Evolutionary conservation across 140 eudicot genomes (phyloP).

Genomic region (Anethum foeniculum): DNA sequence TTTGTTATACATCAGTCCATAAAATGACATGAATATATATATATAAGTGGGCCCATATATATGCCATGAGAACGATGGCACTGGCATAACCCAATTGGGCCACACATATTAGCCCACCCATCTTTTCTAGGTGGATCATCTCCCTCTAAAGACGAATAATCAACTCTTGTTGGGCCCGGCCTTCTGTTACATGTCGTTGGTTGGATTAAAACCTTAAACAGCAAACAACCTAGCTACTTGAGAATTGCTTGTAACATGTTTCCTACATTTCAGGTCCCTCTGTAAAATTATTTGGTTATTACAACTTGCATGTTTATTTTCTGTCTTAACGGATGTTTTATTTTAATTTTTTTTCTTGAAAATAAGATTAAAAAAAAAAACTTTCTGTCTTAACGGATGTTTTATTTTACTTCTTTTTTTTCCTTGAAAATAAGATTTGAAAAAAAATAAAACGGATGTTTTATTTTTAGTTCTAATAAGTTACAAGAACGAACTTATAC

Average conservation of each 20-base stretch:
- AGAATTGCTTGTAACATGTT: not conserved
- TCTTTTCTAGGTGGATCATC: not conserved
- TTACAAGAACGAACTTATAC: no score
- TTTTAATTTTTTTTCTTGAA: no score
- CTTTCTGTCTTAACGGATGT: no score
- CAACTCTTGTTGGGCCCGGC: not conserved
- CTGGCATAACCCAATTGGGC: not conserved
- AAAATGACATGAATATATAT: not conserved
- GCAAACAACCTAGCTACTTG: not conserved
- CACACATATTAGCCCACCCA: not conserved
- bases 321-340: not conserved
- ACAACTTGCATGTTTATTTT: not conserved
- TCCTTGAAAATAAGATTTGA: no score
- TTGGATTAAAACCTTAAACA: constrained; percentile 2
- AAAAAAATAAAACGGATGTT: no score
- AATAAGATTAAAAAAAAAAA: no score
- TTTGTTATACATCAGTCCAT: not conserved
- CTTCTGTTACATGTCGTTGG: constrained; percentile 5
- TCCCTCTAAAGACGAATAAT: not conserved
- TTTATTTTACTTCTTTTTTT: no score
- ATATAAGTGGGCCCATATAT: not conserved
- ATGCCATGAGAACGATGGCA: not conserved
- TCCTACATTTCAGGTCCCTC: not conserved
- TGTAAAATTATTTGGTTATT: not conserved
- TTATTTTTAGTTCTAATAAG: no score